Percentiles rank a stretch among this genome's conserved stretches.
Evolutionary conservation across 139 green algal genomes (phyloP).

Genomic region (Limnomonas spitsbergensis): DNA sequence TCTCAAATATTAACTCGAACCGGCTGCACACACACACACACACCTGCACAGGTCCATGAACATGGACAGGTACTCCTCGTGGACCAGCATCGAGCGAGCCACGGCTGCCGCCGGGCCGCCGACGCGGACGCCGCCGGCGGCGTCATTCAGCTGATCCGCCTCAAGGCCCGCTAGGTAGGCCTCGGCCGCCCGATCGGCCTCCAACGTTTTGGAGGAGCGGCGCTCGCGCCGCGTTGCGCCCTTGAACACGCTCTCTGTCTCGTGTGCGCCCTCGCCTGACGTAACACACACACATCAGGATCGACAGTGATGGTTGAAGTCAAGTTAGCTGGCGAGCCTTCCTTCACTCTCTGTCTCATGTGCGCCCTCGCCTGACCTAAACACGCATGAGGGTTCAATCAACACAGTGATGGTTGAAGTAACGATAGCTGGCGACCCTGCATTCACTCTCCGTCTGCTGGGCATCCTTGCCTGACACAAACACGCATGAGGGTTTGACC

Average conservation of each 20-base stretch:
- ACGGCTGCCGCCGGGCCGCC: not conserved
- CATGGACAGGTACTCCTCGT: not conserved
- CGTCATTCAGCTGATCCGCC: no score
- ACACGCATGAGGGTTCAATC: no score
- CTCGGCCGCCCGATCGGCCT: constrained; percentile 30
- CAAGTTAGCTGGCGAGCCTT: no score
- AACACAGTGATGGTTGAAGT: no score
- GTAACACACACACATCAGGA: no score
- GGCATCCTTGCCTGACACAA: no score
- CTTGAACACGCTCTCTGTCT: constrained; percentile 46
- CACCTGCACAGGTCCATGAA: not conserved
- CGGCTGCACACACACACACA: no score
- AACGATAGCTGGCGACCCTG: no score
- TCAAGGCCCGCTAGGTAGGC: constrained; percentile 17
- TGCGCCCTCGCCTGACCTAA: constrained; percentile 17
- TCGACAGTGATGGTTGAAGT: no score
- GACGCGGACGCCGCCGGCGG: not conserved
- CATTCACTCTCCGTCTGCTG: constrained; percentile 21
- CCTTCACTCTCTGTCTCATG: constrained; percentile 22
- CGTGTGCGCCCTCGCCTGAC: constrained; percentile 20
- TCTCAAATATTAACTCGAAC: no score
- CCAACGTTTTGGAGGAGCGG: constrained; percentile 9
- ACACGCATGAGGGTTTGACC: no score
- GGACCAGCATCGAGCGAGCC: not conserved
- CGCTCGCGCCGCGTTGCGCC: constrained; percentile 26